Evolutionary conservation across 2,329 filamentous ascomycete genomes (phyloP).

Genomic region (Diaporthe helianthi): DNA sequence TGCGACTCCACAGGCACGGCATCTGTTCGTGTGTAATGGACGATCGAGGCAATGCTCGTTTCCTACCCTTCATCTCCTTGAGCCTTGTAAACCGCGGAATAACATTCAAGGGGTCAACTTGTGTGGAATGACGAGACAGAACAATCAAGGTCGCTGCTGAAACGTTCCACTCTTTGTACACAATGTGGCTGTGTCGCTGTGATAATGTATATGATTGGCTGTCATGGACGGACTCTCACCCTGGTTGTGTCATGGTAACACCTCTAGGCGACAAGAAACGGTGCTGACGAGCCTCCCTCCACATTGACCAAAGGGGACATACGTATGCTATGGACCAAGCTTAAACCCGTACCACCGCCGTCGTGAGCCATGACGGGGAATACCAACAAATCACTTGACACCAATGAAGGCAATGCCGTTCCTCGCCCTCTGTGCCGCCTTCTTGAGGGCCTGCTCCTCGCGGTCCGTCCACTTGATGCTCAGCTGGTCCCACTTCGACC

Average conservation of each 20-base stretch:
- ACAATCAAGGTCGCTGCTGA: neutral
- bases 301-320: neutral
- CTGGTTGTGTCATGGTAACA: neutral
- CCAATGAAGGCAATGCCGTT: slow-evolving; percentile 69
- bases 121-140: neutral
- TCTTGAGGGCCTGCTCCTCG: slow-evolving; percentile 68
- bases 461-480: slow-evolving; percentile 72
- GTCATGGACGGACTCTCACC: neutral
- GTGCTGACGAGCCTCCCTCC: neutral
- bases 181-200: neutral
- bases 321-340: neutral
- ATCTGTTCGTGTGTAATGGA: neutral
- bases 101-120: neutral
- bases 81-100: too few species aligned
- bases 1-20: neutral
- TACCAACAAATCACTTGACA: slow-evolving; percentile 58
- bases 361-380: neutral
- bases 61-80: too few species aligned
- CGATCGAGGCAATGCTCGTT: too few species aligned
- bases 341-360: neutral
- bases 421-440: slow-evolving; percentile 63
- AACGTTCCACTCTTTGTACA: neutral
- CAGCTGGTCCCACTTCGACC: slow-evolving; percentile 71
- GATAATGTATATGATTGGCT: neutral
- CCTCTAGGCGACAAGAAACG: neutral